A percentile compares a stretch with the other conserved stretches of the same genome.
Conservation (phyloP, 2,329 filamentous ascomycete genomes). For the Parascedosporium putredinis region DNA sequence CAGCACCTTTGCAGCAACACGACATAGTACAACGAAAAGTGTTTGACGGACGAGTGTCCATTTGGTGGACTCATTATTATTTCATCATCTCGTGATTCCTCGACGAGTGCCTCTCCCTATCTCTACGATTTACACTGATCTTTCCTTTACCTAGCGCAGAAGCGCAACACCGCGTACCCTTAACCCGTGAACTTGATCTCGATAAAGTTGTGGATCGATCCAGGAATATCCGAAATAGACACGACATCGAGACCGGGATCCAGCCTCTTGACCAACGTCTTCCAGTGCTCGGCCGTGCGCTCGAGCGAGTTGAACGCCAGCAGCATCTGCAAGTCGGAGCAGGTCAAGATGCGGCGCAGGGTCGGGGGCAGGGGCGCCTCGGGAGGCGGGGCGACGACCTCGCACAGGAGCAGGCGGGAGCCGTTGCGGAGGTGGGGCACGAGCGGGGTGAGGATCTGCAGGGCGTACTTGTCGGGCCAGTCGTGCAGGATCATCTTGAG, state of each 20-base stretch:
- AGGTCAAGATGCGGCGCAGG: background rate
- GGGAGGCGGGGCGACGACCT: slow-evolving; percentile 26
- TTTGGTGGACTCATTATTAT: no score
- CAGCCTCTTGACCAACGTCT: background rate
- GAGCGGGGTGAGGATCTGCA: slow-evolving; percentile 29
- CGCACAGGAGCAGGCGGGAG: slow-evolving; percentile 25
- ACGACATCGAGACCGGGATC: background rate
- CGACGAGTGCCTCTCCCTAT: no score
- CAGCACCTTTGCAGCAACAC: no score
- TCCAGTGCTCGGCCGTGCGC: background rate
- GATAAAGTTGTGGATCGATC: background rate
- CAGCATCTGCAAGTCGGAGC: slow-evolving; percentile 34
- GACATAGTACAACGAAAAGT: no score
- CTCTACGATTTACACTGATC: no score
- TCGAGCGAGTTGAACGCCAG: slow-evolving; percentile 32
- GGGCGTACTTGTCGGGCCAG: slow-evolving; percentile 36
- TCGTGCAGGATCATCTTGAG: slow-evolving; percentile 46
- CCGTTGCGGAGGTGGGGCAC: slow-evolving; percentile 34
- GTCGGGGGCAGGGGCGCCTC: slow-evolving; percentile 11
- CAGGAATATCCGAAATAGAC: background rate
- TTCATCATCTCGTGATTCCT: no score
- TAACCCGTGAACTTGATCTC: no score
- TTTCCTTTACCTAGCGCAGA: no score
- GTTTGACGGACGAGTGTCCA: no score
- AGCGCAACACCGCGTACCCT: no score